Percentiles rank a stretch among this genome's conserved stretches.
Conservation (phyloP, 2,329 filamentous ascomycete species). For the Stemphylium vesicarium region DNA sequence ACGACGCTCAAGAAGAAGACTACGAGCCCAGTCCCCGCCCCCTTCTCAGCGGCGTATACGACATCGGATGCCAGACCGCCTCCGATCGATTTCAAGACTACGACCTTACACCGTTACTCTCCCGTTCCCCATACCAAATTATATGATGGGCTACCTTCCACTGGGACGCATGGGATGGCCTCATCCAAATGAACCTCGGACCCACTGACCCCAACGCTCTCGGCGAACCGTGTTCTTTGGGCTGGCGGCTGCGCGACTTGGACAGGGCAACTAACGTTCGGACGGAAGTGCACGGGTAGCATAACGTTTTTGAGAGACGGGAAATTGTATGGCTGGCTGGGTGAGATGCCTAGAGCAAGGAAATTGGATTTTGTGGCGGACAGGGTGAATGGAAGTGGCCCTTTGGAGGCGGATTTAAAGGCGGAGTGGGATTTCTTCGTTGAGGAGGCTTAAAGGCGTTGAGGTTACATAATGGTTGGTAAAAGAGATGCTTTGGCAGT, state of each 20-base stretch:
- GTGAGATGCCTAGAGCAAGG: constrained; percentile 33
- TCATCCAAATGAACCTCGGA: constrained; percentile 49
- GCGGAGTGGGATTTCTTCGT: constrained; percentile 35
- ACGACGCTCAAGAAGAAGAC: constrained; percentile 11
- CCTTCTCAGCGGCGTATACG: constrained; percentile 49
- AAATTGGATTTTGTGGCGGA: constrained; percentile 35
- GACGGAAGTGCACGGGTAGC: constrained; percentile 42
- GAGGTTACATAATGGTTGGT: not conserved
- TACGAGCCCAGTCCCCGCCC: constrained; percentile 41
- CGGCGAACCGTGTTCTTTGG: constrained; percentile 14
- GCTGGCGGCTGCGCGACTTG: constrained; percentile 44
- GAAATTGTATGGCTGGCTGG: constrained; percentile 28
- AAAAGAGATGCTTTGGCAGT: too few relatives aligned
- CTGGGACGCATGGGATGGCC: constrained; percentile 51
- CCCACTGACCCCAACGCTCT: constrained; percentile 14
- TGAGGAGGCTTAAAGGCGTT: constrained; percentile 35
- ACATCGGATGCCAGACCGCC: constrained; percentile 40
- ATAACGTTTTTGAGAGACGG: constrained; percentile 35
- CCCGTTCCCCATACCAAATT: constrained; percentile 27
- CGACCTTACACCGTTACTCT: constrained; percentile 49
- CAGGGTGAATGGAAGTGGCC: constrained; percentile 23
- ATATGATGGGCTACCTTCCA: constrained; percentile 58
- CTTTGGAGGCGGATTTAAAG: constrained; percentile 31
- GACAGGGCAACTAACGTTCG: constrained; percentile 35
- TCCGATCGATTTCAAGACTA: constrained; percentile 18